These are phyloP conservation scores for Condylostoma magnum DNA, from an alignment of 169 alveolate species.

Conservation along the genomic window DNA sequence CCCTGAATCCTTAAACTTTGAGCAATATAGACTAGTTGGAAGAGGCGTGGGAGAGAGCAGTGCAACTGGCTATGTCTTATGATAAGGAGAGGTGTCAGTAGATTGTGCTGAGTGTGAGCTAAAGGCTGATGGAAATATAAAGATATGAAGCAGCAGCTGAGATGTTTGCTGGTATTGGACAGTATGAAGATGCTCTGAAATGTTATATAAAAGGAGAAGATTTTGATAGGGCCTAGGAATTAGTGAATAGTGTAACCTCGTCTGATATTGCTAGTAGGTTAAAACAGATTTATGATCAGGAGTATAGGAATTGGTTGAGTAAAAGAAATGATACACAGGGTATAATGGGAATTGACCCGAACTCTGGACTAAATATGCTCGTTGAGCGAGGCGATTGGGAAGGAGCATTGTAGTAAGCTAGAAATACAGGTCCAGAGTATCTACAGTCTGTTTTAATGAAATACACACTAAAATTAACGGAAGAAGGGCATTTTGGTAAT, in stretches of 20 bases:
- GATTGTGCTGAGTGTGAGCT: slow-evolving; percentile 74
- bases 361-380: slow-evolving; percentile 35
- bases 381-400: slow-evolving; percentile 73
- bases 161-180: slow-evolving; percentile 80
- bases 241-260: slow-evolving; percentile 69
- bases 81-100: slow-evolving; percentile 77
- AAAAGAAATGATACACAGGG: slow-evolving; percentile 48
- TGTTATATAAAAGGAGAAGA: slow-evolving; percentile 64
- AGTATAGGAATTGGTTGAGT: slow-evolving; percentile 52
- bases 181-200: slow-evolving; percentile 83
- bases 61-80: slow-evolving; percentile 77
- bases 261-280: slow-evolving; percentile 66
- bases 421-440: slow-evolving; percentile 67
- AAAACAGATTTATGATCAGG: slow-evolving; percentile 54
- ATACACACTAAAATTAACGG: slow-evolving; percentile 65
- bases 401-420: slow-evolving; percentile 72
- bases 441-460: slow-evolving; percentile 68
- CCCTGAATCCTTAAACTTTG: slow-evolving; percentile 65
- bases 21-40: slow-evolving; percentile 67
- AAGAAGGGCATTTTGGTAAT: slow-evolving; percentile 76
- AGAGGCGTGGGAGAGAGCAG: slow-evolving; percentile 85
- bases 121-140: slow-evolving; percentile 65
- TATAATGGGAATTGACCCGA: slow-evolving; percentile 39
- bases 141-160: slow-evolving; percentile 84
- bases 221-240: slow-evolving; percentile 74